A percentile compares a stretch with the other conserved stretches of the same genome.
Evolutionary conservation across 2,329 filamentous ascomycete genomes (phyloP).

Genomic region (Paraphaeosphaeria minitans): DNA sequence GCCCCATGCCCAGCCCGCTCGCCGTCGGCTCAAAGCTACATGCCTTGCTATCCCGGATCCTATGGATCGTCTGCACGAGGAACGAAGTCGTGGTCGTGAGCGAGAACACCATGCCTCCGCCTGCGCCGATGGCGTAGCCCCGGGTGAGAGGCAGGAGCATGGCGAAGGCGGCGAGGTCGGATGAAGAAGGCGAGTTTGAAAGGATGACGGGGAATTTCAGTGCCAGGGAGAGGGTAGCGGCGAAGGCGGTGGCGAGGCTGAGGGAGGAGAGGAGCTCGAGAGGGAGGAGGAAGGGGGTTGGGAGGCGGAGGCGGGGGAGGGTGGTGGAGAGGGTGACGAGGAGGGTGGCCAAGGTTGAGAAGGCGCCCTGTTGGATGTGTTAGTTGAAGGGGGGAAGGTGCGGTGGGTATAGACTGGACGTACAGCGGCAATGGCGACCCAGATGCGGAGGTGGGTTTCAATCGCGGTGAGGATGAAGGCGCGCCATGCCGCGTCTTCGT

Average conservation of each 20-base stretch:
- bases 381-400: constrained; percentile 3
- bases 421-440: constrained; percentile 34
- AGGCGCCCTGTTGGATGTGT: constrained; percentile 22
- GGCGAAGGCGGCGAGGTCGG: constrained; percentile 25
- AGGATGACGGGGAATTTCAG: constrained; percentile 16
- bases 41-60: constrained; percentile 22
- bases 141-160: constrained; percentile 30
- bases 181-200: constrained; percentile 16
- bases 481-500: constrained; percentile 24
- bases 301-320: constrained; percentile 23
- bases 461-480: constrained; percentile 23
- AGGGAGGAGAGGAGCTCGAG: constrained; percentile 32
- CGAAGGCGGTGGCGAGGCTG: constrained; percentile 29
- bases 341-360: constrained; percentile 24
- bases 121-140: constrained; percentile 25
- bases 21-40: constrained; percentile 40
- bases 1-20: constrained; percentile 35
- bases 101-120: constrained; percentile 24
- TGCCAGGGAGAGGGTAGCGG: constrained; percentile 26
- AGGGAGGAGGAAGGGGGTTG: constrained; percentile 24
- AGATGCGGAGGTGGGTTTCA: constrained; percentile 24
- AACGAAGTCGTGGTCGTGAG: constrained; percentile 23
- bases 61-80: constrained; percentile 22
- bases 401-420: constrained; percentile 4
- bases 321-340: constrained; percentile 25